These are phyloP conservation scores for Dimocarpus longan DNA, from an alignment of 345 rosid genomes.

Conservation along the genomic window DNA sequence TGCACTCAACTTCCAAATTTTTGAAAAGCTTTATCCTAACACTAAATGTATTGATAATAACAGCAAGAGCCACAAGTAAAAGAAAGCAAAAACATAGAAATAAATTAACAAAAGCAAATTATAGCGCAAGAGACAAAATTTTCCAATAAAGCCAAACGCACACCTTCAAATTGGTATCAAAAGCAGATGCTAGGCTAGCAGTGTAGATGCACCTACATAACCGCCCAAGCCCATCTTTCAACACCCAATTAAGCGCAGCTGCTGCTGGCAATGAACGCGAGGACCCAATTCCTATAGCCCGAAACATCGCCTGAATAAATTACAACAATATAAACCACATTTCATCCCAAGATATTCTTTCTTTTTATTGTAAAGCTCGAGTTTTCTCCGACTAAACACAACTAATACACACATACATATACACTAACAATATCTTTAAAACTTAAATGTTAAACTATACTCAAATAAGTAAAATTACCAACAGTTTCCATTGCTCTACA, in stretches of 20 bases:
- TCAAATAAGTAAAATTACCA: no score
- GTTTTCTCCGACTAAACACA: not conserved
- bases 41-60: slow-evolving; percentile 16
- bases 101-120: not conserved
- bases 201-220: slow-evolving; percentile 89
- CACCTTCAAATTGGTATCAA: slow-evolving; percentile 93
- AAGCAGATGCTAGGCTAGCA: slow-evolving; percentile 83
- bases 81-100: not conserved
- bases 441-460: no score
- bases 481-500: no score
- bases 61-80: slow-evolving; percentile 2
- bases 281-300: slow-evolving; percentile 87
- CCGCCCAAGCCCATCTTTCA: slow-evolving; percentile 91
- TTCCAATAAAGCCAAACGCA: not conserved
- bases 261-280: slow-evolving; percentile 84
- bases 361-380: not conserved
- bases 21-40: slow-evolving; percentile 5
- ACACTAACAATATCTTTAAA: no score
- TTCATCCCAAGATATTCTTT: not conserved
- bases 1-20: not conserved
- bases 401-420: not conserved
- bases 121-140: not conserved
- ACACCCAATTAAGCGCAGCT: slow-evolving; percentile 90
- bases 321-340: not conserved
- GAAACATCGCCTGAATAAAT: slow-evolving; percentile 71